A percentile compares a stretch with the other conserved stretches of the same genome.
Evolutionary conservation across 2,329 filamentous ascomycete genomes (phyloP).

Genomic region (Botrytis pseudocinerea): DNA sequence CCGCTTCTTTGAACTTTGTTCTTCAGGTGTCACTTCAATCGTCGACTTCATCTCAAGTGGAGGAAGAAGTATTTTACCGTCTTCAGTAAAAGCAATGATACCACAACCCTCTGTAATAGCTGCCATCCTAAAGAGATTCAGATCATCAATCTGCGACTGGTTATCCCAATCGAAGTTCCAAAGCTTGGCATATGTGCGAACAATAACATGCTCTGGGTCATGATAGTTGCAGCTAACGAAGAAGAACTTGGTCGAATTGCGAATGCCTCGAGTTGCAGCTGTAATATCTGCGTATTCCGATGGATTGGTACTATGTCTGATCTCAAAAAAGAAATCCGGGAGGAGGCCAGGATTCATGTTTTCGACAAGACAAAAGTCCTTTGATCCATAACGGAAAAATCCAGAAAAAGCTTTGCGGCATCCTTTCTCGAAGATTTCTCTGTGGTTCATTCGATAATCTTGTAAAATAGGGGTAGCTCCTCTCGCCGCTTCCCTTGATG

Average conservation of each 20-base stretch:
- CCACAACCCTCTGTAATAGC: conserved; percentile 7
- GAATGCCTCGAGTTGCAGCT: neutral
- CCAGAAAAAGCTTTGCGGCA: neutral
- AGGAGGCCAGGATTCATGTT: neutral
- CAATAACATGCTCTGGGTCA: neutral
- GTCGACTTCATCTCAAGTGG: neutral
- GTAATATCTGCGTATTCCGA: conserved; percentile 10
- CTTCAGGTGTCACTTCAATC: neutral
- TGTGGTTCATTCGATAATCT: neutral
- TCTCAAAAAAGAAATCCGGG: neutral
- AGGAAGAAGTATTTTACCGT: neutral
- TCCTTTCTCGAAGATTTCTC: neutral
- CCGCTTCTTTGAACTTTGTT: neutral
- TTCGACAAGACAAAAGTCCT: conserved; percentile 8
- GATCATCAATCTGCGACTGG: neutral
- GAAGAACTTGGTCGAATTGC: neutral
- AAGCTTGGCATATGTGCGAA: conserved; percentile 2
- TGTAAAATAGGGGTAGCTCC: neutral
- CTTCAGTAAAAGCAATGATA: neutral
- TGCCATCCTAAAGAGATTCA: conserved; percentile 1
- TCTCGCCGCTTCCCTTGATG: neutral
- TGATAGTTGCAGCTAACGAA: conserved; percentile 4
- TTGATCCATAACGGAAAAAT: neutral
- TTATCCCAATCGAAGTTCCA: conserved; percentile 3
- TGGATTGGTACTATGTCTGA: neutral